These are phyloP conservation scores for Apiospora hydei DNA, from an alignment of 2,329 filamentous ascomycete species.

Conservation along the genomic window DNA sequence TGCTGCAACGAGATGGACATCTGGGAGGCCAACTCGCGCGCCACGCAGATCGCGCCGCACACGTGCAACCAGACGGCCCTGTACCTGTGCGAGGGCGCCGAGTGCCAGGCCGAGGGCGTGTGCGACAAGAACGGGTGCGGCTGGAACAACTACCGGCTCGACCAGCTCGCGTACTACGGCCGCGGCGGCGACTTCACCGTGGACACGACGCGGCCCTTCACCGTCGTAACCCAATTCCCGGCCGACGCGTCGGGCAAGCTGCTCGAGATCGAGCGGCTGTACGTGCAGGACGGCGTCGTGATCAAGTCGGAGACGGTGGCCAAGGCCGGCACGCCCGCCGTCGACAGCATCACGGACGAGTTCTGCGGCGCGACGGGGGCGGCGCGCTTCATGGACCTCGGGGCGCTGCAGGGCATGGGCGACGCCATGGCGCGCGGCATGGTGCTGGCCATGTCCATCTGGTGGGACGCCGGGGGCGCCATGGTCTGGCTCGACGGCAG, in stretches of 20 bases:
- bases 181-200: conserved; percentile 41
- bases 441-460: conserved; percentile 59
- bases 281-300: conserved; percentile 45
- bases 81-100: conserved; percentile 42
- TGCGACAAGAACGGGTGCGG: conserved; percentile 47
- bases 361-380: conserved; percentile 46
- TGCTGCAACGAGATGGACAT: conserved; percentile 50
- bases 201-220: conserved; percentile 45
- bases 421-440: conserved; percentile 53
- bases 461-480: conserved; percentile 56
- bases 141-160: conserved; percentile 46
- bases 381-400: conserved; percentile 43
- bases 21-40: conserved; percentile 47
- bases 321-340: conserved; percentile 43
- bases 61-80: conserved; percentile 44
- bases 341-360: conserved; percentile 44
- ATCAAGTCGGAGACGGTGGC: conserved; percentile 42
- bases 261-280: conserved; percentile 44
- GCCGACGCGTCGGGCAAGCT: conserved; percentile 42
- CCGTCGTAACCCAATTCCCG: conserved; percentile 47
- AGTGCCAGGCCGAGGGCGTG: conserved; percentile 40
- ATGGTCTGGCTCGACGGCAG: conserved; percentile 63
- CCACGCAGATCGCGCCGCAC: conserved; percentile 46
- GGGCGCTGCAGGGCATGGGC: conserved; percentile 51
- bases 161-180: conserved; percentile 43